A percentile compares a stretch with the other conserved stretches of the same genome.
Conservation (phyloP, 805 yeast genomes). For the Kuraishia molischiana region DNA sequence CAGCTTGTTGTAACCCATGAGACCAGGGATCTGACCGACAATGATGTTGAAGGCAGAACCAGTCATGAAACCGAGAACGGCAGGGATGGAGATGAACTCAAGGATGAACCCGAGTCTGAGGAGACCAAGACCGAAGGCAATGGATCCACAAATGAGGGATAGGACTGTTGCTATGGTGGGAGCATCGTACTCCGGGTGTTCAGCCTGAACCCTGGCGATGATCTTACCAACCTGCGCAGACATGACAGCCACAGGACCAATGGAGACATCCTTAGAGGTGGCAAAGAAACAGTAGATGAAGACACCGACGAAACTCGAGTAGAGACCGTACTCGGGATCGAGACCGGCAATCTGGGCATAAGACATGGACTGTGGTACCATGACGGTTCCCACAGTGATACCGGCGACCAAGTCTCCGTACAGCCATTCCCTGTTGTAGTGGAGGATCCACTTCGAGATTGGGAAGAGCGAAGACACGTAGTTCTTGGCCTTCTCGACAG, state of each 20-base stretch:
- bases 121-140: slow-evolving; percentile 75
- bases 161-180: slow-evolving; percentile 75
- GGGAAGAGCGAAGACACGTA: slow-evolving; percentile 70
- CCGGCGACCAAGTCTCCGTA: slow-evolving; percentile 85
- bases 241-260: slow-evolving; percentile 97
- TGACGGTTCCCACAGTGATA: slow-evolving; percentile 83
- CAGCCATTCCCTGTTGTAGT: slow-evolving; percentile 74
- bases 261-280: slow-evolving; percentile 89
- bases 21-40: slow-evolving; percentile 76
- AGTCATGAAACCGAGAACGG: slow-evolving; percentile 90
- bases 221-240: slow-evolving; percentile 77
- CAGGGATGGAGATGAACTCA: slow-evolving; percentile 84
- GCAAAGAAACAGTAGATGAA: slow-evolving; percentile 85
- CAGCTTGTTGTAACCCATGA: slow-evolving; percentile 60
- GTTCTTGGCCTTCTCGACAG: slow-evolving; percentile 24
- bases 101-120: slow-evolving; percentile 80
- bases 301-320: slow-evolving; percentile 89
- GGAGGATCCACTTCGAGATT: slow-evolving; percentile 71
- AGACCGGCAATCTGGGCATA: slow-evolving; percentile 83
- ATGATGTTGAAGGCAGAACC: slow-evolving; percentile 86
- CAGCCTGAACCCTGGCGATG: slow-evolving; percentile 49
- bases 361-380: slow-evolving; percentile 95
- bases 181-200: slow-evolving; percentile 33
- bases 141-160: slow-evolving; percentile 76
- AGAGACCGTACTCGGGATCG: slow-evolving; percentile 76